Conservation (phyloP, 2,329 filamentous ascomycete species). For the Monilinia fructigena region DNA sequence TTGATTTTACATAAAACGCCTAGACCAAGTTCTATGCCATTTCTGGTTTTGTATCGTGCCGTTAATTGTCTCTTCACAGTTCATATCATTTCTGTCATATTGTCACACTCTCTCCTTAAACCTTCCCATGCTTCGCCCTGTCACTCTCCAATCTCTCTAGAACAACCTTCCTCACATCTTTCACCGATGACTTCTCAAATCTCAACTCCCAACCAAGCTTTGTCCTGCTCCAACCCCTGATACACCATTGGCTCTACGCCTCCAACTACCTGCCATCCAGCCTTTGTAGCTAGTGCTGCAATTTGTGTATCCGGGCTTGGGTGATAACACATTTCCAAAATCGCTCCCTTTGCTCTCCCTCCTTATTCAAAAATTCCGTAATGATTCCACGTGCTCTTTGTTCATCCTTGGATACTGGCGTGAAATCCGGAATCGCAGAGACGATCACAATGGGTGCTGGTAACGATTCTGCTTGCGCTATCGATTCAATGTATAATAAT, state of each 20-base stretch:
- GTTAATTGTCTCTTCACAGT: neutral
- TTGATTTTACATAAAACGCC: neutral
- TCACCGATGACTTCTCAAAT: conserved; percentile 54
- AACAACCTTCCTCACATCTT: conserved; percentile 56
- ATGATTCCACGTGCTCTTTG: conserved; percentile 51
- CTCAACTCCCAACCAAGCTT: conserved; percentile 55
- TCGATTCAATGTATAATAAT: conserved; percentile 60
- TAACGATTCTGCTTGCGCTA: conserved; percentile 58
- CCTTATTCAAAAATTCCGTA: conserved; percentile 43
- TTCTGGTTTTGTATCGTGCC: neutral
- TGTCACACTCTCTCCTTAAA: neutral
- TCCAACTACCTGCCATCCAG: conserved; percentile 35
- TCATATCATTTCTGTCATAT: neutral
- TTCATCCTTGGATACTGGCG: conserved; percentile 65
- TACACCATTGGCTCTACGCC: conserved; percentile 39
- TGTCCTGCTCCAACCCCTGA: conserved; percentile 38
- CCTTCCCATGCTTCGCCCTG: neutral
- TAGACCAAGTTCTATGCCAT: neutral
- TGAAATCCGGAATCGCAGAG: conserved; percentile 72
- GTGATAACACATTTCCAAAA: conserved; percentile 40
- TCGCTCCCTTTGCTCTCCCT: conserved; percentile 32
- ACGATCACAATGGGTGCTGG: conserved; percentile 66
- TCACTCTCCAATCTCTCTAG: conserved; percentile 31
- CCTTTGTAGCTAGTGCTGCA: conserved; percentile 26
- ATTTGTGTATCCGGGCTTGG: conserved; percentile 36